These are phyloP conservation scores for Schoenoplectus triqueter DNA, from an alignment of 202 grass and related monocot species.

Conservation along the genomic window DNA sequence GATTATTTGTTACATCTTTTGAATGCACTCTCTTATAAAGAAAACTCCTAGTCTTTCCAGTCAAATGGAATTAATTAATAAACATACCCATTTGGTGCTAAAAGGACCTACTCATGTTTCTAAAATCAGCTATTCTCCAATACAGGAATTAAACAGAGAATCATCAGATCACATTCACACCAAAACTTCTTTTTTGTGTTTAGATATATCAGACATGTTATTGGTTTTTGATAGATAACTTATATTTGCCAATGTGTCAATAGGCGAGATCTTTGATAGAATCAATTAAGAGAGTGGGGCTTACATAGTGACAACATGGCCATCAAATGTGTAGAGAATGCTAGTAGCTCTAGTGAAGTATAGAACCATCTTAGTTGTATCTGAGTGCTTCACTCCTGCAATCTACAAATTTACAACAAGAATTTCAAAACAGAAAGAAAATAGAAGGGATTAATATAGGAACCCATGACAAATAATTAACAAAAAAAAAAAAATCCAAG, in stretches of 20 bases:
- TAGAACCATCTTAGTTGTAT: conserved; percentile 65
- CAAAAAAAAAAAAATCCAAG: not conserved
- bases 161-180: not conserved
- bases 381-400: conserved; percentile 72
- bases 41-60: not conserved
- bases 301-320: conserved; percentile 95
- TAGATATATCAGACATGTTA: not conserved
- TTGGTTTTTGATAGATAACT: not conserved
- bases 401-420: conserved; percentile 46
- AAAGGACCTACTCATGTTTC: not conserved
- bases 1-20: conserved; percentile 31
- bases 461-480: not conserved
- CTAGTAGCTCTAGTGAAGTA: conserved; percentile 97
- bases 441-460: not conserved
- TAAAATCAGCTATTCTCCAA: not conserved
- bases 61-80: not conserved
- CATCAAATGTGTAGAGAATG: conserved; percentile 96
- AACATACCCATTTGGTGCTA: not conserved
- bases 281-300: not conserved
- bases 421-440: not conserved
- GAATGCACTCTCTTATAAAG: not conserved
- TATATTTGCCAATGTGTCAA: not conserved
- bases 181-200: not conserved
- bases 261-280: not conserved
- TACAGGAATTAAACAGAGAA: conserved; percentile 9